Base-by-base conservation (phyloP, 331 rosid species). In the Phaseolus coccineus region DNA sequence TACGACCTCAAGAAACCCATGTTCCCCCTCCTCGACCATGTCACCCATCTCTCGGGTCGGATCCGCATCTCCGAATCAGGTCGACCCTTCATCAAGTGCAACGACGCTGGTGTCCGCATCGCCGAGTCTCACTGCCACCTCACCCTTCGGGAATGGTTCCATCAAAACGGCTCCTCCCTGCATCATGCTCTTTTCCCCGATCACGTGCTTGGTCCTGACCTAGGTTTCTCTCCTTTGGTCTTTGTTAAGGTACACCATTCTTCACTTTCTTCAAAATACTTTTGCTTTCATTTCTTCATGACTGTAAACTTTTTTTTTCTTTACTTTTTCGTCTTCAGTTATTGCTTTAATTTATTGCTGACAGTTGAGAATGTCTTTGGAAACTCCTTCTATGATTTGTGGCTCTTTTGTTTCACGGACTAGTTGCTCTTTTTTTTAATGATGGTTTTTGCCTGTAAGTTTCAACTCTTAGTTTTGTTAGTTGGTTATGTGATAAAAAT, bases 21-120 rank as follows among this genome's bases (percentile, higher is more conserved):
- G 93, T 93, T 88, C 67, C 47, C 30, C 0, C 82, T 84, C 44
- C 87, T 93, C 0, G 82, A 85, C 15, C 58, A 11, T 3, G 82
- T 79, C 79, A 12, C 72, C 15, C 81, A 69, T 6, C 69, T 78
- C 0, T 84, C 97, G 1, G 94, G 96, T 30, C 81, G 97, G 68
- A 81, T 93, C 30, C 71, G 93, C 53, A 51, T 24, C 3, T 65
- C 85, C 10, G 88, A 76, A 8, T 27, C 79, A 0, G 88, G 86
- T 0, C 59, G 90, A 6, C 88, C 90, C 3, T 83, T 87, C 68
- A 87, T 91, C 51, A 89, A 84, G 88, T 88, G 97, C 74, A 93
- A 93, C 81, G 94, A 93, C 3, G 83, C 91, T 0, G 94, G 97
- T 3, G 93, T 93, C 7, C 81, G 96, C 13, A 87, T 85, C 44